Evolutionary conservation across 1,284 basidiomycete species (phyloP), one percentile per base, ranked within the genome.

Genomic region (Xanthoconium separans): DNA sequence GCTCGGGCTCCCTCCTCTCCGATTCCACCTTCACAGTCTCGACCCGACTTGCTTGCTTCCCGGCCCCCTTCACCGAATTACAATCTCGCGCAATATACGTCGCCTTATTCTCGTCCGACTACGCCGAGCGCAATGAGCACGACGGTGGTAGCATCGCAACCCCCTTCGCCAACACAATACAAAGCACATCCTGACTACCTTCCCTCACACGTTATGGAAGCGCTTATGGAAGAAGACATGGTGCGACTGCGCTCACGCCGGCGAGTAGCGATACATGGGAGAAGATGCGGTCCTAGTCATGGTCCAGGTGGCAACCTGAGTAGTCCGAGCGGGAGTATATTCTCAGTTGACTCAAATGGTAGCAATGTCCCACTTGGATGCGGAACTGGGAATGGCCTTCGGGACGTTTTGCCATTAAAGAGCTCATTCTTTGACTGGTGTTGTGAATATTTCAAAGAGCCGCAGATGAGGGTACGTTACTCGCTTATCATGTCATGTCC

Each of bases 381-480:
- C 27, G 89, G 88, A 3, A 91, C 88, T 15, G 88, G 89, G 13
- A 75, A 80, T 15, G 83, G 83, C 5, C 82, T 91, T 46, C 75
- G 83, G 45, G 87, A 91, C 61, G 79, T 83, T 10, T 74, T 99
- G 56, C 96, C 96, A 0, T 74, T 99, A 62, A 94, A 93, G 73
- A 95, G 92, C 65, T 82, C 84, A 2, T 95, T 94, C 71, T 99
- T 92, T 68, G 95, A 97, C 66, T 98, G 94, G 93, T 95, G 93
- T 57, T 86, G 87, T 65, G 95, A 98, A 69, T 98, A 98, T 71
- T 99, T 98, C 77, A 95, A 92, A 58, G 95, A 98, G 72, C 95
- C 96, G 5, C 96, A 97, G 72, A 97, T 98, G 95, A 88, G 93
- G 76, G 92, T 94, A 64, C 63, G 86, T 74, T 49, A 20, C 51